Evolutionary conservation across 192 early-diverging fungal genomes (phyloP).

Genomic region (Linnemannia schmuckeri): DNA sequence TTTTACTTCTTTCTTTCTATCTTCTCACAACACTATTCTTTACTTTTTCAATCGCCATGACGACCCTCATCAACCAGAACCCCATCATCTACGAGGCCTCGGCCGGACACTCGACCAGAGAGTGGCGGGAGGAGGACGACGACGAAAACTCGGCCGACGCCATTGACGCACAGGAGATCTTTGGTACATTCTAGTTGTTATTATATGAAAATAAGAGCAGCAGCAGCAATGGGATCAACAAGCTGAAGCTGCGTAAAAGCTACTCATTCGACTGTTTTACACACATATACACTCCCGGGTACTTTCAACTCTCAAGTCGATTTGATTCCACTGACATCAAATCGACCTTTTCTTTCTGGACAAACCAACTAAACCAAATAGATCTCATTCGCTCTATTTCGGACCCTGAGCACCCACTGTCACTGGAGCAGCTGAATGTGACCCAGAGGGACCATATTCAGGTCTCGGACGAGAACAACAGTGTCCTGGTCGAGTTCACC

Average conservation of each 20-base stretch:
- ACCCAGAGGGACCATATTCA: slow-evolving; percentile 87
- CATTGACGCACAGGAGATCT: slow-evolving; percentile 91
- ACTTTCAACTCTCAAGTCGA: neutral
- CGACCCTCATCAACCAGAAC: slow-evolving; percentile 54
- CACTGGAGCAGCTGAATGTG: slow-evolving; percentile 97
- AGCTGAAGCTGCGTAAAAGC: neutral
- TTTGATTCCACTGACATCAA: neutral
- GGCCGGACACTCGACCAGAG: slow-evolving; percentile 45
- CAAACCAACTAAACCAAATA: slow-evolving; percentile 18
- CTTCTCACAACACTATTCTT: neutral
- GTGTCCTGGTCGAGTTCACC: slow-evolving; percentile 88
- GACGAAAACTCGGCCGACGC: slow-evolving; percentile 81
- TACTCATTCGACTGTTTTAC: neutral
- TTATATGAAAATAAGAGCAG: neutral
- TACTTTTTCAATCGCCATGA: slow-evolving; percentile 15
- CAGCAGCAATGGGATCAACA: neutral
- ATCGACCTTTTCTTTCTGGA: neutral
- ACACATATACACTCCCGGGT: neutral
- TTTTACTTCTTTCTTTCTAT: neutral
- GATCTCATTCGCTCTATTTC: slow-evolving; percentile 96
- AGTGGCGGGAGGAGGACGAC: slow-evolving; percentile 69
- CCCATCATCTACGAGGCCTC: slow-evolving; percentile 57
- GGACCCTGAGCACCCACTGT: slow-evolving; percentile 98
- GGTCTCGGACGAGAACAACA: slow-evolving; percentile 79
- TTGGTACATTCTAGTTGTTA: slow-evolving; percentile 63